These are phyloP conservation scores for Tephrocybe sp. DNA, from an alignment of 768 basidiomycete species.

Conservation along the genomic window DNA sequence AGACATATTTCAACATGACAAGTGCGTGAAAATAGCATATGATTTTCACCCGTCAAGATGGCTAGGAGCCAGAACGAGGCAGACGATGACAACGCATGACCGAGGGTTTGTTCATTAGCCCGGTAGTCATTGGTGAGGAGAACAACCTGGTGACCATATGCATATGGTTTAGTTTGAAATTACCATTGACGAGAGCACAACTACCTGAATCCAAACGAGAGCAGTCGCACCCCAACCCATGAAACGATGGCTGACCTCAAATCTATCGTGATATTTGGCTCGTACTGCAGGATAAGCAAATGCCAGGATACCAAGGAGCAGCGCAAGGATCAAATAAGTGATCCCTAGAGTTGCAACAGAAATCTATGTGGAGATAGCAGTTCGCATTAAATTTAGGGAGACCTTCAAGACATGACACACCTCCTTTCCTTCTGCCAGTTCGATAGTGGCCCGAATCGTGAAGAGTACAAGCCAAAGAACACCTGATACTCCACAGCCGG, in stretches of 20 bases:
- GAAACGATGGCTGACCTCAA: slow-evolving; percentile 45
- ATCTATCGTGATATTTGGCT: slow-evolving; percentile 36
- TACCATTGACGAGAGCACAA: neutral
- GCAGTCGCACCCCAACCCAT: slow-evolving; percentile 43
- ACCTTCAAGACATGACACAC: slow-evolving; percentile 27
- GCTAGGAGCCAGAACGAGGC: slow-evolving; percentile 42
- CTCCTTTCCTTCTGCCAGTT: slow-evolving; percentile 34
- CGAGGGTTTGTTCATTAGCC: slow-evolving; percentile 8
- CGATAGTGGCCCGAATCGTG: slow-evolving; percentile 49
- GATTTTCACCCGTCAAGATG: slow-evolving; percentile 27
- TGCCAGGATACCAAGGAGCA: slow-evolving; percentile 35
- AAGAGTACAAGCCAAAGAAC: slow-evolving; percentile 52
- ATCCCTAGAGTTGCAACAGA: slow-evolving; percentile 13
- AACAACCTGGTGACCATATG: slow-evolving; percentile 41
- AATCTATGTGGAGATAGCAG: neutral
- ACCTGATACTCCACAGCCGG: slow-evolving; percentile 53
- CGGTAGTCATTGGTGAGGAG: slow-evolving; percentile 53
- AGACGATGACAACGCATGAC: slow-evolving; percentile 4
- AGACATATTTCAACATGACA: neutral
- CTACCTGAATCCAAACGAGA: slow-evolving; percentile 42
- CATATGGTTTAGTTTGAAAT: neutral
- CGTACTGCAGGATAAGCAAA: slow-evolving; percentile 41
- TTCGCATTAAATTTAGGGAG: too few species aligned
- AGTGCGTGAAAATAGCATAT: neutral
- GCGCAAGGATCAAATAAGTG: slow-evolving; percentile 9